These are phyloP conservation scores for Irpex rosettiformis DNA, from an alignment of 1,284 basidiomycete genomes.

Conservation along the genomic window DNA sequence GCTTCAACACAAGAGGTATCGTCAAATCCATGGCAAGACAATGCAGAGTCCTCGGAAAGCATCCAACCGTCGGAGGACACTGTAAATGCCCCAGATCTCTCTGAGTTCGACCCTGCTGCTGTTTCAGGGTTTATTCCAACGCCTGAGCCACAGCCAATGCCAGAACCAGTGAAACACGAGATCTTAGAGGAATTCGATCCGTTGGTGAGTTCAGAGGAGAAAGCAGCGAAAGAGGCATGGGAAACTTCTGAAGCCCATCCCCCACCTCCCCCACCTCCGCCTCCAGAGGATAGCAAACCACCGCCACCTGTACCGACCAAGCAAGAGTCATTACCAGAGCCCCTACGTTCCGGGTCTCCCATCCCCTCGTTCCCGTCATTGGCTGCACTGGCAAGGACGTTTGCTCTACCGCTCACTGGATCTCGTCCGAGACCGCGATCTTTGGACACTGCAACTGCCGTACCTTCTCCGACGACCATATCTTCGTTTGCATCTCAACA, in stretches of 20 bases:
- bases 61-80: conserved; percentile 19
- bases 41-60: neutral
- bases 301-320: conserved; percentile 16
- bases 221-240: conserved; percentile 60
- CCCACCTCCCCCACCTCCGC: conserved; percentile 45
- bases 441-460: conserved; percentile 46
- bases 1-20: conserved; percentile 9
- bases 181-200: conserved; percentile 66
- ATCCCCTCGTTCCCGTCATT: conserved; percentile 53
- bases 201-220: conserved; percentile 51
- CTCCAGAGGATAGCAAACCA: conserved; percentile 8
- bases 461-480: conserved; percentile 51
- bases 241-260: conserved; percentile 53
- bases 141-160: conserved; percentile 18
- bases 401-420: conserved; percentile 45
- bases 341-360: conserved; percentile 25
- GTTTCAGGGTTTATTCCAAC: conserved; percentile 30
- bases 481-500: conserved; percentile 56
- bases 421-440: conserved; percentile 51
- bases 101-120: conserved; percentile 35
- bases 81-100: conserved; percentile 30
- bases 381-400: conserved; percentile 59
- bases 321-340: conserved; percentile 11
- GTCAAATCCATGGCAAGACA: conserved; percentile 29
- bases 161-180: conserved; percentile 26